Conservation (phyloP, 1,139 yeast genomes). For the Saccharomyces uvarum region DNA sequence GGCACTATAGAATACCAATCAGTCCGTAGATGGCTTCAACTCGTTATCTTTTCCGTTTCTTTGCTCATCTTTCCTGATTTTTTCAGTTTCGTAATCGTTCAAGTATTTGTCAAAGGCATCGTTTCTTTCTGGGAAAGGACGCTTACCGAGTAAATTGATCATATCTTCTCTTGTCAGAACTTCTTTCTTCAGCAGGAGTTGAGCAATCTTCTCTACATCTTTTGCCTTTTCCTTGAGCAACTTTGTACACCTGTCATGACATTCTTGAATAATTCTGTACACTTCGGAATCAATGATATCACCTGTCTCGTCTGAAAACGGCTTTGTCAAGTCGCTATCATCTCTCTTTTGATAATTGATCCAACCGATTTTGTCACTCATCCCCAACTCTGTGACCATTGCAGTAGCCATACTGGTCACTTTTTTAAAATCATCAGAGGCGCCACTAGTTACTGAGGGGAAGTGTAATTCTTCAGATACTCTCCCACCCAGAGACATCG, state of each 20-base stretch:
- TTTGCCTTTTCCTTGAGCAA: conserved; percentile 51
- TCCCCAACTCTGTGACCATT: conserved; percentile 70
- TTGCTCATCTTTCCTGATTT: conserved; percentile 16
- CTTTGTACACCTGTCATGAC: conserved; percentile 44
- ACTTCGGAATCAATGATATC: conserved; percentile 59
- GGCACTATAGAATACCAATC: not conserved
- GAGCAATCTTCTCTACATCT: conserved; percentile 62
- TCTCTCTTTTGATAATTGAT: conserved; percentile 44
- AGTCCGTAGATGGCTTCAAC: not conserved
- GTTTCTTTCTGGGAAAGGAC: conserved; percentile 70
- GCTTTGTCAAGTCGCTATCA: conserved; percentile 55
- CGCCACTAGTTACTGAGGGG: conserved; percentile 73
- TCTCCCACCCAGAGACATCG: conserved; percentile 76
- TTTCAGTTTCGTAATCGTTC: conserved; percentile 35
- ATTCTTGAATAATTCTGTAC: conserved; percentile 51
- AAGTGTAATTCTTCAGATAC: conserved; percentile 73
- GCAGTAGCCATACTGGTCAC: conserved; percentile 70
- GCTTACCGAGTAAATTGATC: conserved; percentile 63
- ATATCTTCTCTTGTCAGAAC: conserved; percentile 76
- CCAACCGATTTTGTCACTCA: conserved; percentile 64
- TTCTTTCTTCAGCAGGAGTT: conserved; percentile 58
- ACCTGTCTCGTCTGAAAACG: conserved; percentile 65
- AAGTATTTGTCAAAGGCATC: conserved; percentile 76
- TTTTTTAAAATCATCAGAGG: conserved; percentile 73
- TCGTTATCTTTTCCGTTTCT: conserved; percentile 5